Base-by-base conservation (phyloP, 2,329 filamentous ascomycete genomes). In the Colletotrichum chrysophilum region DNA sequence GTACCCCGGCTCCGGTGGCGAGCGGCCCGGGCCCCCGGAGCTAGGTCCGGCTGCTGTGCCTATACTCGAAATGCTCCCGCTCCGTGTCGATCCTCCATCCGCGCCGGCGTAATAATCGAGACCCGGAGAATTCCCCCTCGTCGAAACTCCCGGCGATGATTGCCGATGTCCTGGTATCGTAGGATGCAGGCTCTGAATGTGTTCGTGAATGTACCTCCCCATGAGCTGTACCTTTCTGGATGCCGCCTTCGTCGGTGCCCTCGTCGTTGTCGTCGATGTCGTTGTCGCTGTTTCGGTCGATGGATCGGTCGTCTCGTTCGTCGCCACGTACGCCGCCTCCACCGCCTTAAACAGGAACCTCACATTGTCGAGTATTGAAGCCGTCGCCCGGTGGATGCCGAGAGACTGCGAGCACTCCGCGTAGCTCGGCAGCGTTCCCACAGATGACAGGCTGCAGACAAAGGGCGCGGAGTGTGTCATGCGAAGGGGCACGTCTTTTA, bases 361-460 rank as follows among this genome's bases (percentile, higher is more conserved):
- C 80, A 90, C 86, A 65, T 89, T 86, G 70, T 91, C 89, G 4
- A 91, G 85, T 67, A 91, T 88, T 16, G 85, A 83, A 6, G 88
- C 88, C 2, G 87, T 88, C 66, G 83, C 82, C 2, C 83, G 81
- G 66, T 89, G 87, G n/a, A 91, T 81, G n/a, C 83, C 81, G 3
- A 89, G 80, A 0, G 84, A 82, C 13, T 84, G 83, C 30, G 83
- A 83, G 24, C 84, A 88, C 36, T 83, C 84, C 7, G 82, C 79
- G 78, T 90, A 90, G 0, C 84, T 81, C 3, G 84, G 84, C 75
- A 86, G 84, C 6, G 84, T 80, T 2, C 84, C 83, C 4, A 89
- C 81, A 16, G 34, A 56, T 18, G 61, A 34, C 4, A 91, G 81
- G 30, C 66, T n/a, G 36, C 58, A 34, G 26, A 77, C 72, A 1